These are phyloP conservation scores for Cucumis melo DNA, from an alignment of 306 rosid species.

Conservation along the genomic window DNA sequence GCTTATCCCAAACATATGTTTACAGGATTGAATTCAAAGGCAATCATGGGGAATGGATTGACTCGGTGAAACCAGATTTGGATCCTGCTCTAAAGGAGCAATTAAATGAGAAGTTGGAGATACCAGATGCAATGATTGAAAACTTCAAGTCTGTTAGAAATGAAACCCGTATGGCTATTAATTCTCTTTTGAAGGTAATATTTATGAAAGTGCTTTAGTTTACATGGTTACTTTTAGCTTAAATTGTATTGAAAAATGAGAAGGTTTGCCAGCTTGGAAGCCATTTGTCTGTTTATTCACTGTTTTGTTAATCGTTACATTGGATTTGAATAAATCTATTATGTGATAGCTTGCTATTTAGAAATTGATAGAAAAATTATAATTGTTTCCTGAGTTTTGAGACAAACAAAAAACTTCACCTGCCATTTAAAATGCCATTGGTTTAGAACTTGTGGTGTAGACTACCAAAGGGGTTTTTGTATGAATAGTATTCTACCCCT, in stretches of 20 bases:
- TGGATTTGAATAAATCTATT: background rate
- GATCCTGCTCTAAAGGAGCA: slow-evolving; percentile 44
- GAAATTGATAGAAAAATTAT: background rate
- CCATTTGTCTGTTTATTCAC: background rate
- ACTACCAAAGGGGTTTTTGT: too few species aligned
- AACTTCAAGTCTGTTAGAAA: slow-evolving; percentile 46
- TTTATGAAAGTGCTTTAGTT: background rate
- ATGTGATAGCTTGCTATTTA: background rate
- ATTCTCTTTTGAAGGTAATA: slow-evolving; percentile 69
- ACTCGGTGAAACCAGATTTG: slow-evolving; percentile 50
- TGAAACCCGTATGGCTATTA: slow-evolving; percentile 57
- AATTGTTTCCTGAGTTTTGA: background rate
- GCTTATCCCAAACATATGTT: background rate
- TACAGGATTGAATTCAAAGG: slow-evolving; percentile 64
- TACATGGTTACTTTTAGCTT: background rate
- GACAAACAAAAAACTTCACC: background rate
- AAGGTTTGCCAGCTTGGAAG: background rate
- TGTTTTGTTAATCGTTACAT: background rate
- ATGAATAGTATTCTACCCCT: too few species aligned
- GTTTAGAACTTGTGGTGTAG: background rate
- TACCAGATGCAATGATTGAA: slow-evolving; percentile 39
- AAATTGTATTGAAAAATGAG: background rate
- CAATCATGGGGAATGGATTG: slow-evolving; percentile 58
- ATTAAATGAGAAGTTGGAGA: slow-evolving; percentile 35
- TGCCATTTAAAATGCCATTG: background rate